phyloP scores from a whole-genome alignment of 768 basidiomycete species.

The Tricholoma matsutake region DNA sequence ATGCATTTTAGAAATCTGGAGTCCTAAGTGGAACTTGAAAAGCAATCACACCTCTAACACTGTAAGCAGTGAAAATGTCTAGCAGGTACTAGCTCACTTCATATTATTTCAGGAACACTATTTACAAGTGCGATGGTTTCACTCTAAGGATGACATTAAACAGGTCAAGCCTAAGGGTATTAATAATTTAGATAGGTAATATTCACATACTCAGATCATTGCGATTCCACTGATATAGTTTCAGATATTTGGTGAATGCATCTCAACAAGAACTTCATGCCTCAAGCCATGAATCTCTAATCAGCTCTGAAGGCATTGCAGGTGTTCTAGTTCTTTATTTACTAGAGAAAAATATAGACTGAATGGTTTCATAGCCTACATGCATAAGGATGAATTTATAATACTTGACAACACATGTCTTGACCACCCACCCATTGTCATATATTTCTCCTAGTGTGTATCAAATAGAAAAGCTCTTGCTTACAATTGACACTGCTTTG shows the following conservation, averaged over 20 bases:
- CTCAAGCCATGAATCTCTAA: background rate
- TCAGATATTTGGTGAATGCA: background rate
- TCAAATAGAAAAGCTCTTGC: background rate
- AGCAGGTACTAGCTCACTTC: background rate
- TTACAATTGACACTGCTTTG: background rate
- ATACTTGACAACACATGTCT: background rate
- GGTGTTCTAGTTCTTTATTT: background rate
- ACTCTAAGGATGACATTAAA: background rate
- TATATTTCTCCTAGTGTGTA: background rate
- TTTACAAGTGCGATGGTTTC: background rate
- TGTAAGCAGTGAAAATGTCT: background rate
- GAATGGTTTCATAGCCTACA: background rate
- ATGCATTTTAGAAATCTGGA: background rate
- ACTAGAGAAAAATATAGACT: background rate
- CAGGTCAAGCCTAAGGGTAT: background rate
- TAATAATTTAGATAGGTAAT: background rate
- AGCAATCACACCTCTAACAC: background rate
- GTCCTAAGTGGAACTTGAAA: background rate
- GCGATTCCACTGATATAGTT: background rate
- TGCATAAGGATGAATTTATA: background rate
- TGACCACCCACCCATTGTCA: background rate
- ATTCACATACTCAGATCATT: background rate
- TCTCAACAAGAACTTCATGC: background rate
- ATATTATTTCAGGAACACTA: background rate
- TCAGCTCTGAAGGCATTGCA: background rate